Percentiles rank a stretch among this genome's conserved stretches.
These are phyloP conservation scores for Alternaria triticina DNA, from an alignment of 2,329 filamentous ascomycete genomes.

Conservation along the genomic window DNA sequence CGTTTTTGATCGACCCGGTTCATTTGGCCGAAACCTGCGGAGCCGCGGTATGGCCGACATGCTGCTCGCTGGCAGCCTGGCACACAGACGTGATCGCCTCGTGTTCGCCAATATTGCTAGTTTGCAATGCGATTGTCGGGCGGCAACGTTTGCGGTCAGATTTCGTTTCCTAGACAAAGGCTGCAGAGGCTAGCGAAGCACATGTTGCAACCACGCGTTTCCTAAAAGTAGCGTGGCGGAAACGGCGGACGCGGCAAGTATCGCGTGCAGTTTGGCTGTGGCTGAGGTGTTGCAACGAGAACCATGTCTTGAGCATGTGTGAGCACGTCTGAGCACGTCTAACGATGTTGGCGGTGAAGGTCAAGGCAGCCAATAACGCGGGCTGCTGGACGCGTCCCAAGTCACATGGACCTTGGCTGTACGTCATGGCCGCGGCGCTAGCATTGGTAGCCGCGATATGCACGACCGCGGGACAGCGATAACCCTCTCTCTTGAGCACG, in stretches of 20 bases:
- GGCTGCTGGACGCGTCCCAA: not conserved
- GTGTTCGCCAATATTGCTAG: not conserved
- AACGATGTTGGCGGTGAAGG: slow-evolving; percentile 6
- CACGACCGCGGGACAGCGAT: not conserved
- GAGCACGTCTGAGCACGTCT: not conserved
- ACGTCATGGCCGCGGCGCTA: slow-evolving; percentile 10
- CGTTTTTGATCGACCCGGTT: not conserved
- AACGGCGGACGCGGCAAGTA: not conserved
- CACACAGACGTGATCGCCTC: not conserved
- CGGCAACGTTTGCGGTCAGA: not conserved
- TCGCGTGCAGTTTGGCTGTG: not conserved
- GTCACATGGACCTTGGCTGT: slow-evolving; percentile 10
- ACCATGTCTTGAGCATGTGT: not conserved
- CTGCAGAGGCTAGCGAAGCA: not conserved
- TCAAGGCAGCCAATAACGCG: not conserved
- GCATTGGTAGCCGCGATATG: slow-evolving; percentile 11
- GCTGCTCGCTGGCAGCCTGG: not conserved
- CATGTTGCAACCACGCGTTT: not conserved
- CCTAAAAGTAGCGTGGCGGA: not conserved
- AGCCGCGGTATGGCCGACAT: not conserved
- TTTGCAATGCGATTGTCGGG: not conserved
- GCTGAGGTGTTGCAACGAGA: slow-evolving; percentile 5
- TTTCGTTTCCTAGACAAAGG: not conserved
- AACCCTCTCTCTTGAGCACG: slow-evolving; percentile 7
- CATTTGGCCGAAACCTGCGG: not conserved